A percentile compares a stretch with the other conserved stretches of the same genome.
These are phyloP conservation scores for Silene vulgaris DNA, from an alignment of 179 eudicot genomes.

Conservation along the genomic window DNA sequence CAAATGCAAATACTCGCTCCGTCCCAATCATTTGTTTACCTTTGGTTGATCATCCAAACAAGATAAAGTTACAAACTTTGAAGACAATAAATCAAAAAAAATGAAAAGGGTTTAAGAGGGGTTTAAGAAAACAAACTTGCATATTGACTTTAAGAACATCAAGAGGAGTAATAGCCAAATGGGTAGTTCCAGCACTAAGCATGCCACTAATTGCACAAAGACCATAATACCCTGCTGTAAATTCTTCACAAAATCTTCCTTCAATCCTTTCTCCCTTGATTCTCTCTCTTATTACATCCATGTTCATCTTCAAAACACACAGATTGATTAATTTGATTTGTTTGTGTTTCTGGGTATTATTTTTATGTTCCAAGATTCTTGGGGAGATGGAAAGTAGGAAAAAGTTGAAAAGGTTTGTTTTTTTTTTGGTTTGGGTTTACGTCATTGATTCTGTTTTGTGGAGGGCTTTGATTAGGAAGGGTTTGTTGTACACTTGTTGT, in stretches of 20 bases:
- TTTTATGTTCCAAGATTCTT: conserved; percentile 16
- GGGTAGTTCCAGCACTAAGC: conserved; percentile 74
- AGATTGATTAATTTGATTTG: not conserved
- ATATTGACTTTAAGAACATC: conserved; percentile 84
- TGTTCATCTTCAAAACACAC: not conserved
- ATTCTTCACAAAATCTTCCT: conserved; percentile 37
- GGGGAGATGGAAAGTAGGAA: conserved; percentile 22
- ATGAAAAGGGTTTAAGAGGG: conserved; percentile 24
- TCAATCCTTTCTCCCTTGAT: conserved; percentile 23
- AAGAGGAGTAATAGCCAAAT: conserved; percentile 73
- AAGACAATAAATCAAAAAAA: not conserved
- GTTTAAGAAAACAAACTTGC: conserved; percentile 49
- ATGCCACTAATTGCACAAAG: conserved; percentile 63
- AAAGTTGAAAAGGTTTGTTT: not conserved
- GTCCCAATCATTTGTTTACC: too few species aligned
- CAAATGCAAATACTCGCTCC: not conserved
- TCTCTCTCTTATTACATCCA: conserved; percentile 33
- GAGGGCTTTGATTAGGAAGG: conserved; percentile 6
- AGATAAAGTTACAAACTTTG: not conserved
- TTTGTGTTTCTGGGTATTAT: not conserved
- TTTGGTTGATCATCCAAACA: too few species aligned
- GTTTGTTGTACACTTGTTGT: not conserved
- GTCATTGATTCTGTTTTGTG: not conserved
- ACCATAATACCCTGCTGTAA: conserved; percentile 55
- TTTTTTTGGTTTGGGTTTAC: not conserved